Conservation (phyloP, 140 eudicot genomes). For the Eryngium alpinum region DNA sequence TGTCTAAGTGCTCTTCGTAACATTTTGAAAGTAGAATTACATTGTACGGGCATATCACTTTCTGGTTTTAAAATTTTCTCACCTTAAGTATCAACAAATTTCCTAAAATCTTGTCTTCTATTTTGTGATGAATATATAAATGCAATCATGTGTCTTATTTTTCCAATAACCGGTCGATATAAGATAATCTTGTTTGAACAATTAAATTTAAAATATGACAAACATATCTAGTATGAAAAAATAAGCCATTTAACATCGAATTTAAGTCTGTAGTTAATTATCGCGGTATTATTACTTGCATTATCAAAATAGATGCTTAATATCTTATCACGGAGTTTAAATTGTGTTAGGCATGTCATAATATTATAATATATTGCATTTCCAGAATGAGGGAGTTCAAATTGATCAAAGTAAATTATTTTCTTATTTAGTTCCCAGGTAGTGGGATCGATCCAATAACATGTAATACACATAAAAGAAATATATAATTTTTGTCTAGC, state of each 20-base stretch:
- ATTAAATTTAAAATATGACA: constrained; percentile 11
- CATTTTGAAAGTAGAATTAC: neutral
- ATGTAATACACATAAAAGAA: constrained; percentile 3
- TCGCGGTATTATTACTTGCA: neutral
- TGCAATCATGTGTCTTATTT: neutral
- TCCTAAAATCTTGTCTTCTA: neutral
- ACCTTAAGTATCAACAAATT: neutral
- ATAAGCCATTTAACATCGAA: neutral
- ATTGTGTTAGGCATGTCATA: neutral
- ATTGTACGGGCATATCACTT: too few species aligned
- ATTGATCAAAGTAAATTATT: neutral
- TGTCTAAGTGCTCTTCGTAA: neutral
- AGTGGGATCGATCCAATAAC: constrained; percentile 18
- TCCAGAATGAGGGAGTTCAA: neutral
- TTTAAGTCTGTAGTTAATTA: neutral
- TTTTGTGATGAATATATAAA: neutral
- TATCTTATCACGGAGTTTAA: constrained; percentile 10
- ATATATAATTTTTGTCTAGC: constrained; percentile 13
- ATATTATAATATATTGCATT: neutral
- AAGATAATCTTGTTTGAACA: constrained; percentile 10
- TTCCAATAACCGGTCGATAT: neutral
- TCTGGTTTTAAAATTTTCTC: neutral
- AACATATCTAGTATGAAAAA: constrained; percentile 13
- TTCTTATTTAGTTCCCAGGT: constrained; percentile 14
- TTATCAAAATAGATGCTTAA: constrained; percentile 1